These are phyloP conservation scores for Gloeopeniophorella convolvens DNA, from an alignment of 768 basidiomycete species.

Conservation along the genomic window DNA sequence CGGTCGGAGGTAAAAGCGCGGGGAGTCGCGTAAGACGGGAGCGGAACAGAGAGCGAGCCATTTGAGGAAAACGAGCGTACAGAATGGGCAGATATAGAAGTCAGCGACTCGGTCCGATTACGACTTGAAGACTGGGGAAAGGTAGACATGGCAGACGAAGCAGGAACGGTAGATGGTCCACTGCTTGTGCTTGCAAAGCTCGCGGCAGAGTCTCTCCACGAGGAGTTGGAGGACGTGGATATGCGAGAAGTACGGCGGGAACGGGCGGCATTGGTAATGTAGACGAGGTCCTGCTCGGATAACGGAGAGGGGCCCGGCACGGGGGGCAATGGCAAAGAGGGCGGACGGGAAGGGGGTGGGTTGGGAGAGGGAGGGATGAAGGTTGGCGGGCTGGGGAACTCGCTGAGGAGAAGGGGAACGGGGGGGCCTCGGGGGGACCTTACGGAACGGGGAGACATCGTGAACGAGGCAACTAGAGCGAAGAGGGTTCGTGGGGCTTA, in stretches of 20 bases:
- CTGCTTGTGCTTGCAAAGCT: conserved; percentile 24
- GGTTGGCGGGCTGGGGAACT: conserved; percentile 30
- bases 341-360: conserved; percentile 55
- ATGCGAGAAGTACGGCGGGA: conserved; percentile 32
- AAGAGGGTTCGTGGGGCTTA: not conserved
- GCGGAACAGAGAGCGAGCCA: conserved; percentile 23
- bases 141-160: conserved; percentile 16
- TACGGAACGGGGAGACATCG: not conserved
- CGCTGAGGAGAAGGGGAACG: conserved; percentile 27
- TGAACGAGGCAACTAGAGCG: not conserved
- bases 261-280: conserved; percentile 33
- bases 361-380: conserved; percentile 33
- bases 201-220: conserved; percentile 25
- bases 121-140: not conserved
- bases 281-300: conserved; percentile 41
- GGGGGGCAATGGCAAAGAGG: conserved; percentile 54
- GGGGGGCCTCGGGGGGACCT: conserved; percentile 1
- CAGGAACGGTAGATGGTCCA: conserved; percentile 17
- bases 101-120: conserved; percentile 19
- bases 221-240: conserved; percentile 24
- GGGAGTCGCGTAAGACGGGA: not conserved
- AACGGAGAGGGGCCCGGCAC: conserved; percentile 57
- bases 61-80: conserved; percentile 26
- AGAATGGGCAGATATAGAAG: conserved; percentile 23
- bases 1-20: conserved; percentile 1